These are phyloP conservation scores for Boletus chippewaensis DNA, from an alignment of 1,284 basidiomycete genomes.

Conservation along the genomic window DNA sequence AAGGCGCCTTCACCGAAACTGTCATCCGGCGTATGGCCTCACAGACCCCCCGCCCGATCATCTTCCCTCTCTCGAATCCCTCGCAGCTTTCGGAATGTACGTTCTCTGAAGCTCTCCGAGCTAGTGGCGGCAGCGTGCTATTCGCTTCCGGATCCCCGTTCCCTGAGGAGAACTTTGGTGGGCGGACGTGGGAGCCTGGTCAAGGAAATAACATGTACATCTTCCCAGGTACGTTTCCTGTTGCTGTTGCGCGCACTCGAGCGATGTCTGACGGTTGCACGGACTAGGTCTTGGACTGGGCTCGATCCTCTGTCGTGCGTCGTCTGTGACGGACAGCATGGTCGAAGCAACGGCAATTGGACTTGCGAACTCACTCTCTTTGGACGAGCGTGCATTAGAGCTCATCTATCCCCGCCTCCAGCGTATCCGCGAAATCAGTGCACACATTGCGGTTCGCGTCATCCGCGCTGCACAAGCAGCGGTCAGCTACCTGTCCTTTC, in stretches of 20 bases:
- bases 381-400: constrained; percentile 59
- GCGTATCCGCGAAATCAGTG: constrained; percentile 81
- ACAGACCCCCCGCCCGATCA: constrained; percentile 82
- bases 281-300: constrained; percentile 69
- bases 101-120: constrained; percentile 78
- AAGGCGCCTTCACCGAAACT: constrained; percentile 72
- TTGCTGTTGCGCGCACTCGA: constrained; percentile 12
- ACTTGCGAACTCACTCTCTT: constrained; percentile 69
- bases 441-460: constrained; percentile 64
- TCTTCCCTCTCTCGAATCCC: constrained; percentile 97
- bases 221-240: constrained; percentile 49
- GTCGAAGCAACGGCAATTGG: constrained; percentile 75
- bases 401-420: constrained; percentile 73
- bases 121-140: constrained; percentile 68
- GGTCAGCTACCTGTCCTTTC: constrained; percentile 35
- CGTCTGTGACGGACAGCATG: constrained; percentile 71
- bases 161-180: constrained; percentile 55
- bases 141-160: constrained; percentile 94
- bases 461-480: constrained; percentile 74
- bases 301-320: constrained; percentile 62
- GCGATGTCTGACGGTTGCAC: constrained; percentile 1
- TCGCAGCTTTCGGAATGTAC: constrained; percentile 80
- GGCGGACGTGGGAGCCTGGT: constrained; percentile 67
- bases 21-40: constrained; percentile 82
- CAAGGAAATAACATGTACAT: constrained; percentile 93